These are phyloP conservation scores for Geotrichum ghanense DNA, from an alignment of 805 yeast genomes.

Conservation along the genomic window DNA sequence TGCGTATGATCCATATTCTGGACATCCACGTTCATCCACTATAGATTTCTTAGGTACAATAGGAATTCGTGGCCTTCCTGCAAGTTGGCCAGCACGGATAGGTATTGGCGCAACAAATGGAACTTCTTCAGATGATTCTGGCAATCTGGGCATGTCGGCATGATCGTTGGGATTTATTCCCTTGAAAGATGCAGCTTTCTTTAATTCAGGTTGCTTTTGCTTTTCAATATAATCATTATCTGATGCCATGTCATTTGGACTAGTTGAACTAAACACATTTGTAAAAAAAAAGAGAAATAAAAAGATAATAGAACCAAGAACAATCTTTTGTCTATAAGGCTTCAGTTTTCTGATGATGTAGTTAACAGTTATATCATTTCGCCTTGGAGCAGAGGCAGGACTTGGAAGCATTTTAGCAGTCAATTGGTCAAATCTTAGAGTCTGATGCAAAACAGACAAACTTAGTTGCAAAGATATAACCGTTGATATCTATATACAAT, in stretches of 20 bases:
- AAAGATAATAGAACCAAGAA: background rate
- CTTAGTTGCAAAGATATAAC: too few relatives aligned
- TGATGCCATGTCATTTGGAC: too few relatives aligned
- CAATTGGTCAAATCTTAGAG: too few relatives aligned
- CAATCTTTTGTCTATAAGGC: background rate
- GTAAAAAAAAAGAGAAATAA: background rate
- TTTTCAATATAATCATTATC: too few relatives aligned
- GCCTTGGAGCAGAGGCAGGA: background rate
- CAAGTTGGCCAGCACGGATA: background rate
- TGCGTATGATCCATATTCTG: constrained; percentile 54
- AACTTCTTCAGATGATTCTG: background rate
- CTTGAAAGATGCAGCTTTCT: too few relatives aligned
- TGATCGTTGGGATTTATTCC: too few relatives aligned
- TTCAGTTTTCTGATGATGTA: background rate
- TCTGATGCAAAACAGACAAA: too few relatives aligned
- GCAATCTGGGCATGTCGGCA: background rate
- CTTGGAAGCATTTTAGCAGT: background rate
- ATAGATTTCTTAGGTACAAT: background rate
- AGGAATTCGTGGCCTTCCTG: background rate
- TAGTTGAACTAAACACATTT: background rate
- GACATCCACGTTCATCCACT: constrained; percentile 31
- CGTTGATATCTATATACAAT: too few relatives aligned
- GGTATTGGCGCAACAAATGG: background rate
- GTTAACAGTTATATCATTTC: background rate
- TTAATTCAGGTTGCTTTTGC: background rate